Evolutionary conservation across 371 early-diverging fungal genomes (phyloP), one percentile per base, ranked within the genome.

Genomic region (Syncephalastrum contaminatum): DNA sequence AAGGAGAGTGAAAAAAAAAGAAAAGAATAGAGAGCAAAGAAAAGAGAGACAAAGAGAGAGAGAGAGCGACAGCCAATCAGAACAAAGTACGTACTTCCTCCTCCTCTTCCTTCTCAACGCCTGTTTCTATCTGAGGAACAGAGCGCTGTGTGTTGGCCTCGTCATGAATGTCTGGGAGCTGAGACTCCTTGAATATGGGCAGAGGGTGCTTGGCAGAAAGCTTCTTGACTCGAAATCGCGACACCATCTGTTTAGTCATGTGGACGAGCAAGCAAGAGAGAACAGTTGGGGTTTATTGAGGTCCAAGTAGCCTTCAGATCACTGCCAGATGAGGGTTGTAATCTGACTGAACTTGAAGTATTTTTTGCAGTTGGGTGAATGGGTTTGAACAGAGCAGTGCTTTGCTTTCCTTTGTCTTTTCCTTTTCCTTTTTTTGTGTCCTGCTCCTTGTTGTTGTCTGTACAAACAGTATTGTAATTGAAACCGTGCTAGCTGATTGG

Each of bases 31-130:
- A 27, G 50, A 59, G 47, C 49, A 57, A 27, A 30, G 48, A 53
- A 56, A 36, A 30, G 36, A 30, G 36, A 30, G 36, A 30, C 10
- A 30, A 10, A 30, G 36, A 30, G 30, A 15, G 36, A 20, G 18
- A 30, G 60, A 22, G 49, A 27, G 50, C 55, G 47, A 53, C 58
- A 27, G 41, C 51, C 53, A 56, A 51, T 52, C 56, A 59, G 21
- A 39, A 55, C 25, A 5, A 36, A 30, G 21, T 45, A 45, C 51
- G 15, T 73, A 78, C 73, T 69, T 88, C 92, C 70, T 90, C 88
- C 59, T 94, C 95, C 65, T 94, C 95, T 48, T 93, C 95, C 67
- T 94, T 94, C 54, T 94, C 95, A 18, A 94, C 95, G 54, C 95
- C 95, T 4, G 93, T 94, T 27, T 88, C 87, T 56, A 93, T 86